Evolutionary conservation across 768 basidiomycete species (phyloP).

Genomic region (Suillus weaverae): DNA sequence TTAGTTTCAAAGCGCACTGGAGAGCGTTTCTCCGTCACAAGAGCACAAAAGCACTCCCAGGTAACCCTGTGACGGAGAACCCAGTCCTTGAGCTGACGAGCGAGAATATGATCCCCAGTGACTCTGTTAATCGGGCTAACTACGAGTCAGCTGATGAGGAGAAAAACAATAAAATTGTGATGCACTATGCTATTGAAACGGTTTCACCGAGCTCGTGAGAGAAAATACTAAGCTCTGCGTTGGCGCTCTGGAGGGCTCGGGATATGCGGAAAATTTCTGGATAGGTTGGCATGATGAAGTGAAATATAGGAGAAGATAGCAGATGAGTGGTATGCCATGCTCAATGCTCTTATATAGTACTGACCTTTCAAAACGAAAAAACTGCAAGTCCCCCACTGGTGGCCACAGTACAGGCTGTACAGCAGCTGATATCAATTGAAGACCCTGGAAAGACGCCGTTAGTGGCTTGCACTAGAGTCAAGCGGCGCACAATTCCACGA

Average conservation of each 20-base stretch:
- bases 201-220: neutral
- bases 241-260: neutral
- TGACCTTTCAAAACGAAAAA: no score
- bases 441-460: no score
- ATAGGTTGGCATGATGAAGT: neutral
- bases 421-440: no score
- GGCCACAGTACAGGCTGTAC: no score
- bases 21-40: neutral
- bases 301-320: neutral
- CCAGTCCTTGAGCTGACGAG: neutral
- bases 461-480: neutral
- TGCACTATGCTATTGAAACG: neutral
- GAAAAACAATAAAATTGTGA: neutral
- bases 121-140: neutral
- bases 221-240: neutral
- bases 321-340: neutral
- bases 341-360: neutral
- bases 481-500: neutral
- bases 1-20: neutral
- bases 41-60: neutral
- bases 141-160: neutral
- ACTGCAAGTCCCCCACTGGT: no score
- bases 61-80: neutral
- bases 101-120: neutral
- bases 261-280: neutral